These are phyloP conservation scores for Schizophyllum commune DNA, from an alignment of 1,284 basidiomycete species.

Conservation along the genomic window DNA sequence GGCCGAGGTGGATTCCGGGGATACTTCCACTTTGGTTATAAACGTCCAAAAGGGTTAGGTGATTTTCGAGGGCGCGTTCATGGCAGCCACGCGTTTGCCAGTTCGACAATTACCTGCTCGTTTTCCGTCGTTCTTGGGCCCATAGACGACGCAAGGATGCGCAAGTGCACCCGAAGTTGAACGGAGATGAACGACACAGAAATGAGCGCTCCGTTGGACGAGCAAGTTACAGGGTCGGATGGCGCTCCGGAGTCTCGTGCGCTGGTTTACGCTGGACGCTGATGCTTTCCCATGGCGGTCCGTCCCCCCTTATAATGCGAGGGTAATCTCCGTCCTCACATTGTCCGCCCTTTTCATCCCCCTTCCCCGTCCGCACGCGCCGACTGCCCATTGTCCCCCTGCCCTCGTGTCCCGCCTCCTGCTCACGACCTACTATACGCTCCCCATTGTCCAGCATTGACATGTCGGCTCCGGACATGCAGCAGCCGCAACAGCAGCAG, in stretches of 20 bases:
- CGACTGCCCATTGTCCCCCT: not conserved
- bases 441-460: not conserved
- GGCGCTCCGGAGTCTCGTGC: not conserved
- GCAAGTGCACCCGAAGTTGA: not conserved
- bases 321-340: not conserved
- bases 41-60: not conserved
- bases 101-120: not conserved
- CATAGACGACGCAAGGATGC: not conserved
- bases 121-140: not conserved
- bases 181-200: not conserved
- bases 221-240: not conserved
- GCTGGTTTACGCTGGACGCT: not conserved
- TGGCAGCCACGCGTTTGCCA: not conserved
- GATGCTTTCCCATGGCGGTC: not conserved
- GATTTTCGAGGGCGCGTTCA: not conserved
- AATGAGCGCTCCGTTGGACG: not conserved
- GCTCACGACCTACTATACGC: not conserved
- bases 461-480: not conserved
- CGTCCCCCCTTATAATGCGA: not conserved
- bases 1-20: no score
- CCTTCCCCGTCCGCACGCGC: not conserved
- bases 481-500: no score
- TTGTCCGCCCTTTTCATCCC: not conserved
- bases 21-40: not conserved
- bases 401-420: not conserved